A percentile compares a stretch with the other conserved stretches of the same genome.
Evolutionary conservation across 2,329 filamentous ascomycete genomes (phyloP).

Genomic region (Ramularia endophylla): DNA sequence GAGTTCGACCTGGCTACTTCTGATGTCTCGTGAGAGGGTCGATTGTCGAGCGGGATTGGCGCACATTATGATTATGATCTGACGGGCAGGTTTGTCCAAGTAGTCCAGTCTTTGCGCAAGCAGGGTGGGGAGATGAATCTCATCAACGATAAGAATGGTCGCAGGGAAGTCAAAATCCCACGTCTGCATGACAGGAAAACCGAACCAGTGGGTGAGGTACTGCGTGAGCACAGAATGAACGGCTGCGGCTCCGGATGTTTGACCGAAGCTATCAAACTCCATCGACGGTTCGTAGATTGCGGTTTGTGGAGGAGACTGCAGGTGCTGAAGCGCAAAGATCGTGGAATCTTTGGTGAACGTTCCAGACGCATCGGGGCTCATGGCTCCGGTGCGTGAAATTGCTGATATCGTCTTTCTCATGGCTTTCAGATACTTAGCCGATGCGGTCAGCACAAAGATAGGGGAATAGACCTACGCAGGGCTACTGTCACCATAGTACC

Average conservation of each 20-base stretch:
- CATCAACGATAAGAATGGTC: constrained; percentile 19
- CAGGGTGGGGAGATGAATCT: constrained; percentile 20
- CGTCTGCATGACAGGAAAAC: constrained; percentile 19
- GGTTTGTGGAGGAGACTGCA: constrained; percentile 25
- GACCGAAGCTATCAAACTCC: constrained; percentile 17
- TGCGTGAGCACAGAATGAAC: constrained; percentile 18
- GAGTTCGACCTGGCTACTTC: constrained; percentile 14
- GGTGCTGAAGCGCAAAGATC: constrained; percentile 42
- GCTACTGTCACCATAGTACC: constrained; percentile 19
- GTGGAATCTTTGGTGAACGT: constrained; percentile 30
- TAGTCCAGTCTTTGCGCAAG: constrained; percentile 11
- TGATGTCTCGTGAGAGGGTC: constrained; percentile 17
- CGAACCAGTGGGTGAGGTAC: constrained; percentile 20
- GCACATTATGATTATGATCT: constrained; percentile 31
- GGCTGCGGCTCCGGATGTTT: constrained; percentile 16
- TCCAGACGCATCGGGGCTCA: not conserved
- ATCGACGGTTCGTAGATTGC: constrained; percentile 20
- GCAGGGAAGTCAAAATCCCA: constrained; percentile 19
- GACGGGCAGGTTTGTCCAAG: constrained; percentile 11
- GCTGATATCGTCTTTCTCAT: constrained; percentile 35
- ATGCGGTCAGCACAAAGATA: constrained; percentile 38
- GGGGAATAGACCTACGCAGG: constrained; percentile 7
- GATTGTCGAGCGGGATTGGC: constrained; percentile 26
- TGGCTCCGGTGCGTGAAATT: not conserved
- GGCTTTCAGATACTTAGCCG: too few species aligned